These are phyloP conservation scores for Metschnikowia continentalis DNA, from an alignment of 805 yeast species.

Conservation along the genomic window DNA sequence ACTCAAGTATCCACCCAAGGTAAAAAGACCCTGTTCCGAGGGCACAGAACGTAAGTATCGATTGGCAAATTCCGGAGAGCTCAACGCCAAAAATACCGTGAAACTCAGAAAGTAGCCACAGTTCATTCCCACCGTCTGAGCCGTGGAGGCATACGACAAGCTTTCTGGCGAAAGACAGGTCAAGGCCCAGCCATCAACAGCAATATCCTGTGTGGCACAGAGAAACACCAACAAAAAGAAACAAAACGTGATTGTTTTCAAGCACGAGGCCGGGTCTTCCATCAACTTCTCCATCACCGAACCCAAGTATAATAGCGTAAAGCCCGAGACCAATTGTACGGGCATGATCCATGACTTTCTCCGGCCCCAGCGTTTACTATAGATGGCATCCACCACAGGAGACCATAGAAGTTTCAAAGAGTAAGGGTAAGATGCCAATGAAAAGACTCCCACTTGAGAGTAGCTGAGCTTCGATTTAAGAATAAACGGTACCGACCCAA, in stretches of 20 bases:
- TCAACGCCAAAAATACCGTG: slow-evolving; percentile 85
- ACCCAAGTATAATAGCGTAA: slow-evolving; percentile 66
- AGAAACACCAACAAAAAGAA: slow-evolving; percentile 78
- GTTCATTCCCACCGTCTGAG: slow-evolving; percentile 93
- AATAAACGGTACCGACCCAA: slow-evolving; percentile 90
- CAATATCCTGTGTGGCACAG: slow-evolving; percentile 97
- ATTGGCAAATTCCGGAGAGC: slow-evolving; percentile 90
- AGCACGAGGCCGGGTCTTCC: slow-evolving; percentile 45
- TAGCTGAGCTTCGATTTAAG: slow-evolving; percentile 78
- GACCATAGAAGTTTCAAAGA: slow-evolving; percentile 91
- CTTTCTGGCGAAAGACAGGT: slow-evolving; percentile 77
- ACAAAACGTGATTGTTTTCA: slow-evolving; percentile 56
- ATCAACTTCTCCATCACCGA: slow-evolving; percentile 44
- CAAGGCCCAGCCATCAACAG: slow-evolving; percentile 98
- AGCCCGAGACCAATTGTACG: slow-evolving; percentile 75
- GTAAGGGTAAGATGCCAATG: slow-evolving; percentile 92
- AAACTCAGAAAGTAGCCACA: slow-evolving; percentile 89
- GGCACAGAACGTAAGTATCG: slow-evolving; percentile 69
- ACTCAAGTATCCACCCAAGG: slow-evolving; percentile 69
- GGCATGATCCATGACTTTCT: slow-evolving; percentile 94
- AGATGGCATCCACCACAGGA: slow-evolving; percentile 90
- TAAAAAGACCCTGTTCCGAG: slow-evolving; percentile 57
- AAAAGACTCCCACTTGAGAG: slow-evolving; percentile 85
- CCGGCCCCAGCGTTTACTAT: slow-evolving; percentile 64
- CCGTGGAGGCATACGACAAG: slow-evolving; percentile 90